Evolutionary conservation across 2,329 filamentous ascomycete genomes (phyloP), one percentile per base, ranked within the genome.

Genomic region (Lasiodiplodia gonubiensis): DNA sequence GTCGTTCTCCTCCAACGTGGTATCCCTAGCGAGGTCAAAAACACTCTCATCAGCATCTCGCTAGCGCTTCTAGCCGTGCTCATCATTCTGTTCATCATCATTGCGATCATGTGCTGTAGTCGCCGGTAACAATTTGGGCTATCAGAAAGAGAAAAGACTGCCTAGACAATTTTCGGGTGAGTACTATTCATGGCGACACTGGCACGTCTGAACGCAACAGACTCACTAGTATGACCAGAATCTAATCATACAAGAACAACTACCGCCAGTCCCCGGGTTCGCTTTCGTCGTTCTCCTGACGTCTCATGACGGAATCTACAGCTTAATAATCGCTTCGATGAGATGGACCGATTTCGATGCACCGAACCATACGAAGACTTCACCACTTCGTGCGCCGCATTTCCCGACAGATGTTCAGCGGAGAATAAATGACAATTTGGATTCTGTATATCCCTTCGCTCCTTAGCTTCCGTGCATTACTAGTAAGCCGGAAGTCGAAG

Each of bases 81-180:
- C 12, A 4, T 64, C 12, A 53, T 64, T 35, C 23, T 64, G 10
- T 33, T 42, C 5, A n/a, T 42, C 33, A 54, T 64, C 10, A 30
- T 64, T 30, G 11, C 54, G 10, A 16, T 64, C 61, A 53, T 39
- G 49, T 46, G 61, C 11, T 64, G 61, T 46, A 33, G 61, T 18
- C 27, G 49, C 2, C 49, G 49, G 12, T 53, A 23, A 63, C 10
- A 2, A n/a, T 2, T n/a, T 11, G 2, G 10, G 30, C 8, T 55
- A n/a, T 37, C 11, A 12, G 18, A 10, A n/a, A 8, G 12, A 33
- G 25, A n/a, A 27, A 30, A 35, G n/a, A 18, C 14, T 18, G 2
- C 42, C 11, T 3, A 21, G 18, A 21, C 42, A 21, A 10, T 7
- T 8, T 46, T 46, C 21, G 10, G 4, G 51, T 54, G 27, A 54